A percentile compares a stretch with the other conserved stretches of the same genome.
Evolutionary conservation across 2,329 filamentous ascomycete genomes (phyloP).

Genomic region (Colletotrichum truncatum): DNA sequence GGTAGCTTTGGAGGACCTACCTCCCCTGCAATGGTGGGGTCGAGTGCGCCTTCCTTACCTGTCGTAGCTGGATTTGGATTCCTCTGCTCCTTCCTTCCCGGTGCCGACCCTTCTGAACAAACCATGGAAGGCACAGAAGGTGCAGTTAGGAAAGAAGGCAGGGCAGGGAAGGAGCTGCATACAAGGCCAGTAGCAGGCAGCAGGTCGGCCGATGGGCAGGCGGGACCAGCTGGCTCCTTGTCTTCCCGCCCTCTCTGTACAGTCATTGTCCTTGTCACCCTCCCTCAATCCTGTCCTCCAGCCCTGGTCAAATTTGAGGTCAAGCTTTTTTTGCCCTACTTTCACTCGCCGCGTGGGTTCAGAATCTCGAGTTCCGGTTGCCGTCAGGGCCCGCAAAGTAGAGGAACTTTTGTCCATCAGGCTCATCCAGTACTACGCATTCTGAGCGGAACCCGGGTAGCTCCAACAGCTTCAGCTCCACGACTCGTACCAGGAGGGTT

Average conservation of each 20-base stretch:
- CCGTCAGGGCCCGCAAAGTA: not conserved
- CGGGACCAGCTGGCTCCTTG: not conserved
- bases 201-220: not conserved
- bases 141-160: too few relatives aligned
- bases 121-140: too few relatives aligned
- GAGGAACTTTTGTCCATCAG: not conserved
- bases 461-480: not conserved
- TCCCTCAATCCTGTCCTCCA: not conserved
- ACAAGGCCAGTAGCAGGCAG: too few relatives aligned
- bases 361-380: not conserved
- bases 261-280: not conserved
- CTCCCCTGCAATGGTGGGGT: not conserved
- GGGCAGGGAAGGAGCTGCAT: too few relatives aligned
- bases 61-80: not conserved
- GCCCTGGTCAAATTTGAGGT: constrained; percentile 2
- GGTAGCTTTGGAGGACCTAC: not conserved
- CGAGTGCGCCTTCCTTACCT: not conserved
- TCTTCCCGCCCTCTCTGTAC: not conserved
- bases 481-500: not conserved
- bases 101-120: not conserved
- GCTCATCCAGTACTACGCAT: not conserved
- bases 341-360: not conserved
- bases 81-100: constrained; percentile 1
- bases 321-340: not conserved
- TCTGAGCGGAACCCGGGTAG: not conserved